A percentile compares a stretch with the other conserved stretches of the same genome.
These are phyloP conservation scores for Suillus discolor DNA, from an alignment of 768 basidiomycete species.

Conservation along the genomic window DNA sequence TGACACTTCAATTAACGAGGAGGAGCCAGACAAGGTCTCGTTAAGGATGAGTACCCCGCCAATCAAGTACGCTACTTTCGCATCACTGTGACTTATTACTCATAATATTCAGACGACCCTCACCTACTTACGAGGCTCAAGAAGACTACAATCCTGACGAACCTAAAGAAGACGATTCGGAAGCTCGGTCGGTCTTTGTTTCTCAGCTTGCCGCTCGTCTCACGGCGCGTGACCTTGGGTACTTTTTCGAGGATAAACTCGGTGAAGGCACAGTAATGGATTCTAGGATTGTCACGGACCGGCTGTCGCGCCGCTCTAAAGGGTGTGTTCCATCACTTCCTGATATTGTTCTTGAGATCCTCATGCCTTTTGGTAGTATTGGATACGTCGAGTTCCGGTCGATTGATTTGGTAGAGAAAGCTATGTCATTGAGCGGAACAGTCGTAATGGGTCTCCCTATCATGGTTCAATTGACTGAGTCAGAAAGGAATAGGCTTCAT, in stretches of 20 bases:
- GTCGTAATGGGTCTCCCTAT: conserved; percentile 99
- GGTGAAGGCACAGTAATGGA: conserved; percentile 95
- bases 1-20: conserved; percentile 39
- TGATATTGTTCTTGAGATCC: not conserved
- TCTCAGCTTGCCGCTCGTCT: conserved; percentile 97
- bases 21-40: conserved; percentile 39
- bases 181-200: conserved; percentile 98
- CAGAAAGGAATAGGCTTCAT: conserved; percentile 90
- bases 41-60: conserved; percentile 40
- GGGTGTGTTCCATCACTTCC: conserved; percentile 59
- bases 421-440: conserved; percentile 87
- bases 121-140: conserved; percentile 70
- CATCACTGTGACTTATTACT: conserved; percentile 14
- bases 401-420: conserved; percentile 90
- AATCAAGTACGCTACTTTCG: conserved; percentile 41
- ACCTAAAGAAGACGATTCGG: conserved; percentile 93
- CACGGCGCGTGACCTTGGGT: conserved; percentile 95
- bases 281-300: conserved; percentile 93
- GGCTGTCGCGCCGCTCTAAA: conserved; percentile 95
- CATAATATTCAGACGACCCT: conserved; percentile 54
- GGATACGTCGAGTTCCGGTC: conserved; percentile 97
- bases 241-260: conserved; percentile 98
- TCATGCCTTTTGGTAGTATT: conserved; percentile 57
- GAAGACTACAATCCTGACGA: conserved; percentile 85
- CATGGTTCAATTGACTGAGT: conserved; percentile 95